Percentiles rank a stretch among this genome's conserved stretches.
Evolutionary conservation across 2,329 filamentous ascomycete species (phyloP).

Genomic region (Neonectria hederae): DNA sequence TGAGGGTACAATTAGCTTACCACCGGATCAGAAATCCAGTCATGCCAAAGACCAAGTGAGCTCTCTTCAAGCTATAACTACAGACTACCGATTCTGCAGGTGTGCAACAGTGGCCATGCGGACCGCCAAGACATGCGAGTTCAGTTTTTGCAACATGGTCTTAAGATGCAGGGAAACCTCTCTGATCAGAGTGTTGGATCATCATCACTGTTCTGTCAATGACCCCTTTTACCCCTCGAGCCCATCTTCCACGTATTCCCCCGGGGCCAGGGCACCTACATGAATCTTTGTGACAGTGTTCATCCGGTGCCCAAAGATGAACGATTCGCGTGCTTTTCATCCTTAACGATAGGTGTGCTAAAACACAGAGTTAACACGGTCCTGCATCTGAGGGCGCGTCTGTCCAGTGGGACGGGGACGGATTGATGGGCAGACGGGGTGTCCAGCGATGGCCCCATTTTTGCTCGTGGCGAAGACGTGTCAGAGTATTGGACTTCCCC

Average conservation of each 20-base stretch:
- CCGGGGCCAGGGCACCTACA: neutral
- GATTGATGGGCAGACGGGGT: neutral
- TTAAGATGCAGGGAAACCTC: neutral
- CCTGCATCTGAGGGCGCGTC: no score
- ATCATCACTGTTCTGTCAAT: conserved; percentile 1
- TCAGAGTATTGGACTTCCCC: neutral
- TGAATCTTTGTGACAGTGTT: conserved; percentile 2
- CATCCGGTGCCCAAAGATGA: neutral
- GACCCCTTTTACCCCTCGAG: neutral
- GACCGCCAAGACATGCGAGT: neutral
- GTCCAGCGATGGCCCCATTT: neutral
- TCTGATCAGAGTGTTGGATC: neutral
- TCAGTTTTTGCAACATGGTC: neutral
- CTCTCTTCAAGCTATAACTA: neutral
- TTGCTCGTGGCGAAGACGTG: neutral
- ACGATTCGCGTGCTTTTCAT: neutral
- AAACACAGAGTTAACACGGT: neutral
- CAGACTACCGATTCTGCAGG: neutral
- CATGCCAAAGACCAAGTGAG: neutral
- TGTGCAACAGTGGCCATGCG: neutral
- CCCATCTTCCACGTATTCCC: no score
- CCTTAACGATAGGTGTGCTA: neutral
- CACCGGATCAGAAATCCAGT: neutral
- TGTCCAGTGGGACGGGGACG: no score
- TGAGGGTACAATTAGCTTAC: neutral